phyloP scores from a whole-genome alignment of 257 asterid species.

The Jaltomata sinuosa region DNA sequence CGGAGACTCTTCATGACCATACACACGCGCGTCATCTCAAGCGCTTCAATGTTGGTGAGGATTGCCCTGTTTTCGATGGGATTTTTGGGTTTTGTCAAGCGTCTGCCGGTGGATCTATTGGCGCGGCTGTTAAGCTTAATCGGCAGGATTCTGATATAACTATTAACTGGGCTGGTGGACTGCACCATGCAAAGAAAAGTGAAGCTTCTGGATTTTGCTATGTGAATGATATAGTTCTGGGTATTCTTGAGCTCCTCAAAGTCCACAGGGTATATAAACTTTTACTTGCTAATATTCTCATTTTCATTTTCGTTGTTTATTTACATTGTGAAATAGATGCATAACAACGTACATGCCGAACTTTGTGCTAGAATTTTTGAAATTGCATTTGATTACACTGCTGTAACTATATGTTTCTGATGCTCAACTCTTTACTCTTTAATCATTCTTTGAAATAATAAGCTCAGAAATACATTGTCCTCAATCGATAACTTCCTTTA shows the following conservation, averaged over 20 bases:
- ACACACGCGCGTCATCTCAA: slow-evolving; percentile 23
- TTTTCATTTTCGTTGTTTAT: neutral
- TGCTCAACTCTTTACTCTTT: neutral
- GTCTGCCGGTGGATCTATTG: slow-evolving; percentile 22
- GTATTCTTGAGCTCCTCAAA: slow-evolving; percentile 22
- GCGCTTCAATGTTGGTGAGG: slow-evolving; percentile 21
- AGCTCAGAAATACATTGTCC: neutral
- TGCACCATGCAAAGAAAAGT: slow-evolving; percentile 23
- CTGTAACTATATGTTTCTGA: neutral
- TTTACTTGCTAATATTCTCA: neutral
- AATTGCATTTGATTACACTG: neutral
- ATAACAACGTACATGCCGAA: neutral
- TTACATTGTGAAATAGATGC: neutral
- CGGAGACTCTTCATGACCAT: slow-evolving; percentile 20
- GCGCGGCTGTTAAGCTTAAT: slow-evolving; percentile 22
- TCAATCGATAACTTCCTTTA: neutral
- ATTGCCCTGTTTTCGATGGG: slow-evolving; percentile 23
- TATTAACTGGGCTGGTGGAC: slow-evolving; percentile 23
- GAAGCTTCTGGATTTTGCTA: slow-evolving; percentile 25
- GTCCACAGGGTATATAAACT: slow-evolving; percentile 17
- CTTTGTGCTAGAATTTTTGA: neutral
- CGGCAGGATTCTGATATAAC: slow-evolving; percentile 17
- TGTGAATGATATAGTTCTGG: slow-evolving; percentile 19
- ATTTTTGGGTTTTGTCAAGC: slow-evolving; percentile 19
- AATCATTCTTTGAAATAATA: neutral